These are phyloP conservation scores for Fimicolochytrium jonesii DNA, from an alignment of 192 early-diverging fungal species.

Conservation along the genomic window DNA sequence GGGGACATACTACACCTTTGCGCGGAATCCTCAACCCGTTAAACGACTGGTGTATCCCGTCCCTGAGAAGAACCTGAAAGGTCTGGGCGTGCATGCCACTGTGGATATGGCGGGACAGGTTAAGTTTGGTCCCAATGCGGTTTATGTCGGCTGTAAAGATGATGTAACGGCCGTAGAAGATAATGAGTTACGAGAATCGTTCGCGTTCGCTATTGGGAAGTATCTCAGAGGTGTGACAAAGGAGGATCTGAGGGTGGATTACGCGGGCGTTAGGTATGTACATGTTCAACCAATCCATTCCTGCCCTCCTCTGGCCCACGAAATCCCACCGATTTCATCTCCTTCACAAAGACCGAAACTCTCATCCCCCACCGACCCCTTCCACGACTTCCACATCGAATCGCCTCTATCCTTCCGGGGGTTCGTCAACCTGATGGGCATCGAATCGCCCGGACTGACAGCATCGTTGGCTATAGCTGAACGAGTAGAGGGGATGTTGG, in stretches of 20 bases:
- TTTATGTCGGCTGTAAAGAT: constrained; percentile 49
- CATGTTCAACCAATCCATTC: background rate
- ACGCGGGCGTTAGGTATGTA: constrained; percentile 69
- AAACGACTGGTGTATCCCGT: constrained; percentile 75
- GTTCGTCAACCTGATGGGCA: constrained; percentile 74
- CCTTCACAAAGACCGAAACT: constrained; percentile 71
- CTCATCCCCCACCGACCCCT: constrained; percentile 61
- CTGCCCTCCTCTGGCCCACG: background rate
- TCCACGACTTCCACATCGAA: constrained; percentile 73
- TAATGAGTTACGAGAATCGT: constrained; percentile 31
- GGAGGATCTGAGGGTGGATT: constrained; percentile 63
- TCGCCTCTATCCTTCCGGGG: constrained; percentile 43
- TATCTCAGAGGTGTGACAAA: constrained; percentile 60
- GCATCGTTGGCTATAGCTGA: constrained; percentile 77
- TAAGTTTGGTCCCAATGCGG: constrained; percentile 76
- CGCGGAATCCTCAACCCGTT: constrained; percentile 29
- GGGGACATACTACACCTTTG: constrained; percentile 73
- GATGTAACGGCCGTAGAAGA: constrained; percentile 57
- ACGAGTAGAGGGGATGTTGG: constrained; percentile 22
- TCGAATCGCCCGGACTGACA: constrained; percentile 85
- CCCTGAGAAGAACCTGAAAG: constrained; percentile 65
- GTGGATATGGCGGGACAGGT: constrained; percentile 71
- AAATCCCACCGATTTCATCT: background rate
- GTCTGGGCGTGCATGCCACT: constrained; percentile 75
- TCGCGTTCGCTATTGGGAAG: constrained; percentile 49